A percentile compares a stretch with the other conserved stretches of the same genome.
These are phyloP conservation scores for Plectosphaerella plurivora DNA, from an alignment of 2,329 filamentous ascomycete species.

Conservation along the genomic window DNA sequence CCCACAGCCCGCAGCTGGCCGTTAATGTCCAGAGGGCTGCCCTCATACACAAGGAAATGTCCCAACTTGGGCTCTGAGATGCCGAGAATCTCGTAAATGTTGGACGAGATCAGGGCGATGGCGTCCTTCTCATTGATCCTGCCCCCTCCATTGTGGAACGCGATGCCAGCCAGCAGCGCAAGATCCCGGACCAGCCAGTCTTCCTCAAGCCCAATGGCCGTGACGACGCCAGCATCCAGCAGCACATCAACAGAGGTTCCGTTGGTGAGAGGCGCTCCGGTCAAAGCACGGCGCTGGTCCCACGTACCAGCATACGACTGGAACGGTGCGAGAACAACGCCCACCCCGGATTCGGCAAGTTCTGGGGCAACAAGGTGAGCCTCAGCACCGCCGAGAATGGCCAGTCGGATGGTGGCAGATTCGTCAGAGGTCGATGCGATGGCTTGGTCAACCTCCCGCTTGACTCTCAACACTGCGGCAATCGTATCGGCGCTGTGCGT, in stretches of 20 bases:
- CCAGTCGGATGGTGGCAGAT: slow-evolving; percentile 35
- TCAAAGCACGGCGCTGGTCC: slow-evolving; percentile 58
- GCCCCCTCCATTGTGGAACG: slow-evolving; percentile 51
- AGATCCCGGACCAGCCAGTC: slow-evolving; percentile 60
- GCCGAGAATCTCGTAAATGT: slow-evolving; percentile 55
- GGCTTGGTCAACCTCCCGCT: slow-evolving; percentile 47
- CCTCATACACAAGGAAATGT: slow-evolving; percentile 61
- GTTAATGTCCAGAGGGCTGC: slow-evolving; percentile 57
- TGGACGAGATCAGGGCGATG: slow-evolving; percentile 50
- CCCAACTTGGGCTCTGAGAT: slow-evolving; percentile 26
- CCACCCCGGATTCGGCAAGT: slow-evolving; percentile 50
- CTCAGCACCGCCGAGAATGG: slow-evolving; percentile 60
- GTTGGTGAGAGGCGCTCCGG: slow-evolving; percentile 62
- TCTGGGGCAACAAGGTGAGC: slow-evolving; percentile 54
- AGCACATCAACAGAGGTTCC: slow-evolving; percentile 57
- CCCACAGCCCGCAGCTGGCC: slow-evolving; percentile 50
- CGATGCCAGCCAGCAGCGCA: slow-evolving; percentile 55
- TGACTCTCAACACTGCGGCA: slow-evolving; percentile 53
- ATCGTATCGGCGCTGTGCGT: slow-evolving; percentile 62
- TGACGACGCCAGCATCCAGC: slow-evolving; percentile 52
- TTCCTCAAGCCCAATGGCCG: slow-evolving; percentile 55
- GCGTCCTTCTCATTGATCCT: slow-evolving; percentile 49
- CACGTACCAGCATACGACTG: slow-evolving; percentile 50
- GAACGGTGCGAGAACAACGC: slow-evolving; percentile 57
- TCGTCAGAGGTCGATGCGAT: slow-evolving; percentile 7